Evolutionary conservation across 768 basidiomycete genomes (phyloP).

Genomic region (Zangia roseola): DNA sequence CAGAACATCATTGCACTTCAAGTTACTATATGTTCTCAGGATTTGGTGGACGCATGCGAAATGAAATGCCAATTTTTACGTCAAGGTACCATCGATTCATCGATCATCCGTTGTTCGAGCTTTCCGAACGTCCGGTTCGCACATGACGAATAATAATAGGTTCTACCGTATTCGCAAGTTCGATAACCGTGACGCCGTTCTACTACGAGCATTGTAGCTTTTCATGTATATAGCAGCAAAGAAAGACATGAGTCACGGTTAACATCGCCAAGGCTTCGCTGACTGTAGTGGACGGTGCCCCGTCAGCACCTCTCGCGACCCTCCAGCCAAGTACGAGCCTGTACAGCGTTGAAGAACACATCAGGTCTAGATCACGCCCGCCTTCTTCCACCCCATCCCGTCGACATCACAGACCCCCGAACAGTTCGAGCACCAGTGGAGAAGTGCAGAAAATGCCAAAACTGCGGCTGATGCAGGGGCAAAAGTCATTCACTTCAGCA

Average conservation of each 20-base stretch:
- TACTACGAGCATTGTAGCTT: neutral
- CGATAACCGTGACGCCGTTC: neutral
- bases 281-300: constrained; percentile 20
- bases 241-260: constrained; percentile 36
- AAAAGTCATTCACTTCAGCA: constrained; percentile 64
- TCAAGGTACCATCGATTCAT: too few relatives aligned
- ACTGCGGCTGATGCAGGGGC: constrained; percentile 52
- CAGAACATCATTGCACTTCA: too few relatives aligned
- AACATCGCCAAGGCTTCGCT: constrained; percentile 58
- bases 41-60: too few relatives aligned
- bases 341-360: constrained; percentile 31
- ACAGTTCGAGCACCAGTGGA: constrained; percentile 60
- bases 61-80: too few relatives aligned
- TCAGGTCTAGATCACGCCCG: constrained; percentile 32
- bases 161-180: too few relatives aligned
- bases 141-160: too few relatives aligned
- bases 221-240: neutral
- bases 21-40: too few relatives aligned
- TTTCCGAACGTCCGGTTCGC: too few relatives aligned
- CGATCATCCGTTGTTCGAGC: too few relatives aligned
- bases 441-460: constrained; percentile 61
- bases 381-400: constrained; percentile 41
- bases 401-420: constrained; percentile 54
- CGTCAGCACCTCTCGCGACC: constrained; percentile 48
- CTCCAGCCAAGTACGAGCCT: constrained; percentile 42